Percentiles rank a stretch among this genome's conserved stretches.
Evolutionary conservation across 768 basidiomycete species (phyloP).

Genomic region (Russula abietina): DNA sequence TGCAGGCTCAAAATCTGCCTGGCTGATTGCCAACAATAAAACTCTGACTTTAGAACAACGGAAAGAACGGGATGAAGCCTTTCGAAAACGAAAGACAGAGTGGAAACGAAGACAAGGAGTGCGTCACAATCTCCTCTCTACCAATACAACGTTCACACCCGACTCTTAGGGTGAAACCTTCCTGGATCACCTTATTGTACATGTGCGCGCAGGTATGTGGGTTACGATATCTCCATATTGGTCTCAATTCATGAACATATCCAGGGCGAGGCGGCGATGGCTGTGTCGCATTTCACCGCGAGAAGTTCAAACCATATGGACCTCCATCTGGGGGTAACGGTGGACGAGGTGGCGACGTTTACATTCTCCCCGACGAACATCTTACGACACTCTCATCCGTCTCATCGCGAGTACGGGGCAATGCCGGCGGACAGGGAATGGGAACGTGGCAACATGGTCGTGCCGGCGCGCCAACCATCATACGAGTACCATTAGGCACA

Average conservation of each 20-base stretch:
- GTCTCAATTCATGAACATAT: neutral
- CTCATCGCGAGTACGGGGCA: constrained; percentile 58
- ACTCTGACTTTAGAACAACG: neutral
- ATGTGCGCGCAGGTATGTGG: constrained; percentile 59
- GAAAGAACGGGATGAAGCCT: constrained; percentile 21
- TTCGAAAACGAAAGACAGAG: constrained; percentile 55
- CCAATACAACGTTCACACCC: constrained; percentile 5
- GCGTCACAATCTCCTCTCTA: constrained; percentile 26
- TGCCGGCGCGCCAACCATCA: constrained; percentile 61
- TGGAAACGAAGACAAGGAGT: constrained; percentile 73
- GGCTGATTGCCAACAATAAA: neutral
- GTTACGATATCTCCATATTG: neutral
- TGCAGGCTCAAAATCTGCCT: neutral
- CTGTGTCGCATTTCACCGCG: constrained; percentile 88
- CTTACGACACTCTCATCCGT: constrained; percentile 75
- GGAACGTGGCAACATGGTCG: constrained; percentile 87
- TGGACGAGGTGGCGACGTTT: constrained; percentile 82
- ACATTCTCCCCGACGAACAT: constrained; percentile 70
- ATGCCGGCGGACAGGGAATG: constrained; percentile 63
- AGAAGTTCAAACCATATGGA: constrained; percentile 76
- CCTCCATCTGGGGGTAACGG: constrained; percentile 94
- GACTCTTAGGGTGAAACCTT: constrained; percentile 62
- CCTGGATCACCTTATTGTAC: constrained; percentile 76
- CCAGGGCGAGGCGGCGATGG: constrained; percentile 87
- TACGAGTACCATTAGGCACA: constrained; percentile 86